Evolutionary conservation across 1,139 yeast species (phyloP), one percentile per base, ranked within the genome.

Genomic region (Kurtzmaniella quercitrusa): DNA sequence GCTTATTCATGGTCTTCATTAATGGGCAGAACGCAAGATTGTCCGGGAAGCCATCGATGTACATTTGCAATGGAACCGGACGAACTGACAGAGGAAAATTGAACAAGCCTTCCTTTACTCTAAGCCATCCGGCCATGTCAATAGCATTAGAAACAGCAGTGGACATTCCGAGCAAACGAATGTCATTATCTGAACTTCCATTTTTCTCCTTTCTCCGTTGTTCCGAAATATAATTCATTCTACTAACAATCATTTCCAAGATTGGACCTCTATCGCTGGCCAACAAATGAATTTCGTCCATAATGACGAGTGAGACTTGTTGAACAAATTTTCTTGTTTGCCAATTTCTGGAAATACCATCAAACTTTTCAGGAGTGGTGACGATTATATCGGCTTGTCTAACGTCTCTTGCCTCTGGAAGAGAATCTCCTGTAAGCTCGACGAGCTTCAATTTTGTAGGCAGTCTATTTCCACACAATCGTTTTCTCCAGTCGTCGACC

Each of bases 251-350:
- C 93, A 93, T 93, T 59, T 94, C 99, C 56, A 94, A 72, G 64
- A 93, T 91, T 2, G 98, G 98, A 50, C 98, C 98, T 65, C 98
- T 83, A 58, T 93, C 98, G 68, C 96, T 87, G 2, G 98, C 98
- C 52, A 94, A 77, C 50, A 94, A 71, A 71, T 94, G 99, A 50
- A 94, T 89, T 67, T 94, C 98, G 70, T 94, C 99, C 97, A 94
- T 91, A 33, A 94, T 88, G 20, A 94, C 91, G 47, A 94, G 70
- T 0, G 97, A 88, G 1, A 94, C 85, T 47, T 88, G 82, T 57
- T 89, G 96, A 21, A 93, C 97, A 68, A 91, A 93, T 54, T 81
- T 83, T 61, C 98, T 79, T 0, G 96, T 85, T 59, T 89, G 95
- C 98, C 98, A 94, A 57, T 88, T 89, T 77, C 98, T 93, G 21